Percentiles rank a stretch among this genome's conserved stretches.
phyloP scores from a whole-genome alignment of 75 land plant species.

The Pinus tabuliformis region DNA sequence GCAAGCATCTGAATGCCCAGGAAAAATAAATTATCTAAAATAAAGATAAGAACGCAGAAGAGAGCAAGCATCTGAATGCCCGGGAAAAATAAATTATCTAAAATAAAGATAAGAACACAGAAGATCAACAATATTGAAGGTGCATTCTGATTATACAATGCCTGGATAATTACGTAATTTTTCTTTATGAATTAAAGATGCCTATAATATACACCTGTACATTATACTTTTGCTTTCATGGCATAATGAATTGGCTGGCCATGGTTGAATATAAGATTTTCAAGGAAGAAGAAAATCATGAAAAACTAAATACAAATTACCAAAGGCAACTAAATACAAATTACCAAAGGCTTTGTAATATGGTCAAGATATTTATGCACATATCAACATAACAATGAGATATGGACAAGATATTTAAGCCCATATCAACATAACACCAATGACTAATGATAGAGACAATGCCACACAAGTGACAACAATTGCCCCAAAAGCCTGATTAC shows the following conservation, averaged over 20 bases:
- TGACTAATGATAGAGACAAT: constrained; percentile 46
- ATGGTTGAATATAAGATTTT: not conserved
- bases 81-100: not conserved
- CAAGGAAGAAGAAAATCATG: not conserved
- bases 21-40: not conserved
- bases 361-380: no score
- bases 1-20: no score
- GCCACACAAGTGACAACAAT: constrained; percentile 58
- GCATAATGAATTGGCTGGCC: not conserved
- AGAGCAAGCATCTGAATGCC: no score
- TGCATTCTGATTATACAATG: not conserved
- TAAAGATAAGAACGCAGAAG: not conserved
- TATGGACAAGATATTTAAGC: constrained; percentile 22
- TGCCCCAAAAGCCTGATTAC: constrained; percentile 62
- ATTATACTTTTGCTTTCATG: not conserved
- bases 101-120: not conserved
- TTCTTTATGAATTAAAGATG: not conserved
- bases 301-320: not conserved
- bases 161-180: not conserved
- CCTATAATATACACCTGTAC: not conserved
- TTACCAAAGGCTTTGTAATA: no score
- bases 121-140: not conserved
- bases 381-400: no score
- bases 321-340: not conserved
- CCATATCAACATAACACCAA: constrained; percentile 48